These are phyloP conservation scores for Zygoascus flipseniorum DNA, from an alignment of 805 yeast genomes.

Conservation along the genomic window DNA sequence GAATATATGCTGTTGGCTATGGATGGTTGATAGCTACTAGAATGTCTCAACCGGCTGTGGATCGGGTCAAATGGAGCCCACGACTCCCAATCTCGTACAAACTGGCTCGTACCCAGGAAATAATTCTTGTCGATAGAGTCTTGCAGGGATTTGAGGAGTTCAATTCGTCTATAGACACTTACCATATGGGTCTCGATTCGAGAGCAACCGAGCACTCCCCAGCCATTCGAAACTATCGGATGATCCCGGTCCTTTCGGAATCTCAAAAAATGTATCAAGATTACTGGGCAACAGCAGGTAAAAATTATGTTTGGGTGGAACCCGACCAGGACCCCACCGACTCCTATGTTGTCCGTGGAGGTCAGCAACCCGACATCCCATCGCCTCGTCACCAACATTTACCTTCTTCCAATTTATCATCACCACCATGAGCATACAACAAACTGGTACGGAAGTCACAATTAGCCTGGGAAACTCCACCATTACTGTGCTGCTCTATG, in stretches of 20 bases:
- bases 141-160: constrained; percentile 18
- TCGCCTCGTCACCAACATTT: background rate
- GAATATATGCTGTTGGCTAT: background rate
- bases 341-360: background rate
- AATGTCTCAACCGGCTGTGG: background rate
- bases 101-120: constrained; percentile 5
- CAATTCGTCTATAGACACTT: constrained; percentile 5
- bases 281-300: constrained; percentile 81
- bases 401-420: background rate
- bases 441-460: constrained; percentile 52
- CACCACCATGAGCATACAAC: constrained; percentile 52
- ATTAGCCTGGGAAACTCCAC: constrained; percentile 52
- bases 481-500: constrained; percentile 69
- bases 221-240: background rate
- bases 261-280: constrained; percentile 62
- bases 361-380: background rate
- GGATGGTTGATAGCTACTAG: background rate
- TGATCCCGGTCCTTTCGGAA: background rate
- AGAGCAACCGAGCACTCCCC: background rate
- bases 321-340: constrained; percentile 89
- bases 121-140: constrained; percentile 17
- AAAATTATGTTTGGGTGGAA: constrained; percentile 79
- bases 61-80: constrained; percentile 1
- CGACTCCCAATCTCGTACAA: background rate
- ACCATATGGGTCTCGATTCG: constrained; percentile 1